These are phyloP conservation scores for Coniochaeta pulveracea DNA, from an alignment of 2,329 filamentous ascomycete genomes.

Conservation along the genomic window DNA sequence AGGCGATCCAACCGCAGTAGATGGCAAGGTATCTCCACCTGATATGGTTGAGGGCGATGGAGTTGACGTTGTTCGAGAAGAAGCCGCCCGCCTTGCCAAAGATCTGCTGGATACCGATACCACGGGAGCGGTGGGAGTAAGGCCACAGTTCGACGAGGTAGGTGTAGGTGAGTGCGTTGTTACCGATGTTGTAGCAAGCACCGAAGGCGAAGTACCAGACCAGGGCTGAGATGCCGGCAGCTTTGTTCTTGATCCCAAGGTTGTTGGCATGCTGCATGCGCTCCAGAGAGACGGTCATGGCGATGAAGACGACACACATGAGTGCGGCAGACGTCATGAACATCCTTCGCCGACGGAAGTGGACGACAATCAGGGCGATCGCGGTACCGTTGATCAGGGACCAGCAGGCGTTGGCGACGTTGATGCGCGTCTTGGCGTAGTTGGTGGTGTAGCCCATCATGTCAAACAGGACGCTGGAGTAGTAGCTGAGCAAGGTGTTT, in stretches of 20 bases:
- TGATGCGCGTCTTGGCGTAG: conserved; percentile 32
- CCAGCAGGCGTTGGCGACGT: conserved; percentile 33
- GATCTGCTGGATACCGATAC: conserved; percentile 32
- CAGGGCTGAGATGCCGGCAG: conserved; percentile 17
- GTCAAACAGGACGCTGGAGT: conserved; percentile 26
- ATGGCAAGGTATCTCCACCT: conserved; percentile 31
- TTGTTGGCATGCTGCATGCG: conserved; percentile 7
- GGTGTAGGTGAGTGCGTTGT: conserved; percentile 14
- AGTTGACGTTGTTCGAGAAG: conserved; percentile 28
- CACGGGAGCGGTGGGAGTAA: conserved; percentile 19
- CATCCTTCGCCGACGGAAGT: conserved; percentile 16
- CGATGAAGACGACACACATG: conserved; percentile 13
- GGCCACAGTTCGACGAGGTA: conserved; percentile 15
- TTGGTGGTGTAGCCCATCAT: conserved; percentile 31
- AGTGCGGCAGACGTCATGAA: conserved; percentile 11
- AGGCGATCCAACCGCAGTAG: conserved; percentile 29
- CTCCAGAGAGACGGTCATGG: conserved; percentile 13
- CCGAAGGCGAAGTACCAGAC: conserved; percentile 15
- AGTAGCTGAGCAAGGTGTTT: conserved; percentile 29
- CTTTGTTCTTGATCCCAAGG: conserved; percentile 5
- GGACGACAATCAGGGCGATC: conserved; percentile 29
- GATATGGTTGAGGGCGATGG: conserved; percentile 25
- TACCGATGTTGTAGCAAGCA: conserved; percentile 15
- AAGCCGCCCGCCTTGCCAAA: conserved; percentile 21
- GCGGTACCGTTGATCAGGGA: conserved; percentile 27